These are phyloP conservation scores for Chimonanthus praecox DNA, from an alignment of 164 flowering plant species.

Conservation along the genomic window DNA sequence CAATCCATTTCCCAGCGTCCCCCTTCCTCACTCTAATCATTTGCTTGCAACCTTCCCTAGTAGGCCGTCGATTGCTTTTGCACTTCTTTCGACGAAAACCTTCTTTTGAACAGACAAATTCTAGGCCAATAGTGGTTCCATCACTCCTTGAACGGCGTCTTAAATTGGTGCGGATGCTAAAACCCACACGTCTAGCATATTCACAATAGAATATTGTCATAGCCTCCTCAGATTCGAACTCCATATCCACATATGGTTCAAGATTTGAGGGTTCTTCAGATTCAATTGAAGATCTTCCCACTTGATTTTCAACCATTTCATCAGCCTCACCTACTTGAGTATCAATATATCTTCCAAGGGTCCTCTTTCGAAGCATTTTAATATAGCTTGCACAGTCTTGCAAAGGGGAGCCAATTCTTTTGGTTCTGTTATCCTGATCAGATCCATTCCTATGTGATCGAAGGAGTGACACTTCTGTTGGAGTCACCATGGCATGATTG, in stretches of 20 bases:
- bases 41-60: conserved; percentile 52
- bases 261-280: conserved; percentile 11
- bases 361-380: conserved; percentile 8
- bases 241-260: conserved; percentile 28
- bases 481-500: conserved; percentile 70
- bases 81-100: conserved; percentile 16
- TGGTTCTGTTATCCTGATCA: not conserved
- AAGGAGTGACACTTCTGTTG: conserved; percentile 71
- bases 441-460: conserved; percentile 46
- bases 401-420: not conserved
- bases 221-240: conserved; percentile 32
- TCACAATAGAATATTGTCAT: conserved; percentile 20
- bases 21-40: conserved; percentile 51
- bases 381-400: conserved; percentile 1
- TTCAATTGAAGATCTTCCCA: conserved; percentile 7
- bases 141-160: conserved; percentile 16
- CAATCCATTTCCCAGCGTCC: conserved; percentile 56
- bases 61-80: conserved; percentile 2
- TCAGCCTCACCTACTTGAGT: conserved; percentile 6
- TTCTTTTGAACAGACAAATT: conserved; percentile 7
- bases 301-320: conserved; percentile 8
- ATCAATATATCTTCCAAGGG: not conserved
- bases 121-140: conserved; percentile 6
- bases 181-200: conserved; percentile 25
- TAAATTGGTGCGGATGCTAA: conserved; percentile 22